These are phyloP conservation scores for Drosera spatulata DNA, from an alignment of 179 eudicot species.

Conservation along the genomic window DNA sequence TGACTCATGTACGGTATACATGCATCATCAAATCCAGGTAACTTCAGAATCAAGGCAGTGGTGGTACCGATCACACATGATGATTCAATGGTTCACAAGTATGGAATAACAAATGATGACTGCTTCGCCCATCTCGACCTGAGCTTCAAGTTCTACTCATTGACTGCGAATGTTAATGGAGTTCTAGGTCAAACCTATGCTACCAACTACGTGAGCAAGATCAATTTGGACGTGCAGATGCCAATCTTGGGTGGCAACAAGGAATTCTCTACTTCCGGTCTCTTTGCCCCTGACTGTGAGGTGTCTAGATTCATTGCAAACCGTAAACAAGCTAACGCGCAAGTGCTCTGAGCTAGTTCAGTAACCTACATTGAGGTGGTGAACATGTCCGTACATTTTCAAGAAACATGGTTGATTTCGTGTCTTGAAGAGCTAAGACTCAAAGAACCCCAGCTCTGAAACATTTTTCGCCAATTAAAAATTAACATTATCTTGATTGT, in stretches of 20 bases:
- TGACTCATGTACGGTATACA: background rate
- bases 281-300: constrained; percentile 50
- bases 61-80: constrained; percentile 26
- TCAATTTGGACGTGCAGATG: constrained; percentile 48
- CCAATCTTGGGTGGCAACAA: constrained; percentile 20
- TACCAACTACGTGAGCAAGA: constrained; percentile 38
- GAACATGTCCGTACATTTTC: no score
- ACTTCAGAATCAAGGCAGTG: constrained; percentile 31
- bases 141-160: no score
- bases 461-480: no score
- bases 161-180: constrained; percentile 21
- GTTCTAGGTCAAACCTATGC: constrained; percentile 71
- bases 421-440: no score
- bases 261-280: constrained; percentile 23
- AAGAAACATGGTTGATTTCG: no score
- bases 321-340: no score
- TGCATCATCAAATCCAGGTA: background rate
- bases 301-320: constrained; percentile 30
- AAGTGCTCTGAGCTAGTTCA: no score
- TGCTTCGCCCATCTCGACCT: no score
- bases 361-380: no score
- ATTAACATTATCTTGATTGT: no score
- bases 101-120: no score
- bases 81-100: constrained; percentile 11
- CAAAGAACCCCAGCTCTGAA: no score